These are phyloP conservation scores for Kwoniella sp. DNA, from an alignment of 768 basidiomycete species.

Conservation along the genomic window DNA sequence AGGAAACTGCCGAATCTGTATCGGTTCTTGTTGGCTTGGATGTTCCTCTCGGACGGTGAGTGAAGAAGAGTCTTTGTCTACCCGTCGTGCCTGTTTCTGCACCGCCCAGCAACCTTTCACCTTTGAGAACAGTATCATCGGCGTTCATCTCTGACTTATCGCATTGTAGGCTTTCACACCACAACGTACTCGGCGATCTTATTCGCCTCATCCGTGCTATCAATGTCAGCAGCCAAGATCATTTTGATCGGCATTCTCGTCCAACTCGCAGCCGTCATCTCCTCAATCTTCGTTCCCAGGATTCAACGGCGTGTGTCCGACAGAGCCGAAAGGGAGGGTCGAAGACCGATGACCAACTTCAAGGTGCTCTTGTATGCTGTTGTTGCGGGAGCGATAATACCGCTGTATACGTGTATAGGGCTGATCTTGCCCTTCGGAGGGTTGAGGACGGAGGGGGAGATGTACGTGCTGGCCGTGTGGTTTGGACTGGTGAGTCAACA, in stretches of 20 bases:
- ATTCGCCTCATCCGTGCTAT: conserved; percentile 84
- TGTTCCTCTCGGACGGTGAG: conserved; percentile 85
- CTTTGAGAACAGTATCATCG: too few relatives aligned
- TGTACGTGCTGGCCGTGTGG: conserved; percentile 79
- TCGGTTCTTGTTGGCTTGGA: conserved; percentile 89
- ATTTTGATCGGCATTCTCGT: conserved; percentile 79
- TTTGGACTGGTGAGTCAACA: conserved; percentile 71
- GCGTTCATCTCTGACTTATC: too few relatives aligned
- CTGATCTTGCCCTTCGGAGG: conserved; percentile 67
- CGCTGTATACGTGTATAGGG: conserved; percentile 79
- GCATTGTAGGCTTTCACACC: conserved; percentile 92
- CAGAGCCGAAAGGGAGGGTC: not conserved
- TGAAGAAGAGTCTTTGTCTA: conserved; percentile 5
- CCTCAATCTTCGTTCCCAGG: conserved; percentile 78
- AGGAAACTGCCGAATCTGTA: conserved; percentile 79
- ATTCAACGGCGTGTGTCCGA: conserved; percentile 66
- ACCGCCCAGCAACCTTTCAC: too few relatives aligned
- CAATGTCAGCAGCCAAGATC: conserved; percentile 76
- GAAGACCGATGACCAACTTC: conserved; percentile 65
- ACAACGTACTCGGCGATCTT: conserved; percentile 89
- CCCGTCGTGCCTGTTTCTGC: too few relatives aligned
- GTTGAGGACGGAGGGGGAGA: conserved; percentile 75
- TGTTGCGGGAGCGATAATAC: conserved; percentile 67
- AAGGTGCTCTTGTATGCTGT: conserved; percentile 70
- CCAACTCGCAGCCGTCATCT: conserved; percentile 72